phyloP scores from a whole-genome alignment of 129 eudicot species.

The Pseudognaphalium luteoalbum region DNA sequence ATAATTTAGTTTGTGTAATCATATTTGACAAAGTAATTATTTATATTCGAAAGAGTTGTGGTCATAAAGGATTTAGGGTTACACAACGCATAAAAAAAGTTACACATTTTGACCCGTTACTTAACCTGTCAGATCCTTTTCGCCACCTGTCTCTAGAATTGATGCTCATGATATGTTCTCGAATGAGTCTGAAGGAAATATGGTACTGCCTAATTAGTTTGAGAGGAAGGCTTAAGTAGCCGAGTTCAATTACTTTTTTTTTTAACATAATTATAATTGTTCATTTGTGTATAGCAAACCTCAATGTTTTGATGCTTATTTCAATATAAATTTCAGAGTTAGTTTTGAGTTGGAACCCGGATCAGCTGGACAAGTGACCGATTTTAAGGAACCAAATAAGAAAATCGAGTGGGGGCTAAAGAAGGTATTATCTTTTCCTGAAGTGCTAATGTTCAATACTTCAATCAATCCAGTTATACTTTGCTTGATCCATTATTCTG shows the following conservation, averaged over 20 bases:
- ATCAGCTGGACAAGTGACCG: constrained; percentile 80
- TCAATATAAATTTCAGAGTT: constrained; percentile 46
- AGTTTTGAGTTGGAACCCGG: constrained; percentile 94
- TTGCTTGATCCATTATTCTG: not conserved
- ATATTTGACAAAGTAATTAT: not conserved
- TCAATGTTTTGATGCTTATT: not conserved
- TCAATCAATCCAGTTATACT: not conserved
- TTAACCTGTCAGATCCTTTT: not conserved
- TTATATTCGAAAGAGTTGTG: no score
- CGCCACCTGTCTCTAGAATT: not conserved
- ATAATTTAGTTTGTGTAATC: not conserved
- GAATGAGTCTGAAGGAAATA: not conserved
- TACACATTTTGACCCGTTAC: not conserved
- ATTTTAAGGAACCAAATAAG: constrained; percentile 84
- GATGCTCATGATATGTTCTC: not conserved
- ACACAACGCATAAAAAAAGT: no score
- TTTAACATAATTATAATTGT: not conserved
- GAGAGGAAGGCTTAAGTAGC: not conserved
- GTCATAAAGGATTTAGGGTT: not conserved
- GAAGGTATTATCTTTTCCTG: constrained; percentile 52
- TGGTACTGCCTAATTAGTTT: not conserved
- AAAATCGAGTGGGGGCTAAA: constrained; percentile 86
- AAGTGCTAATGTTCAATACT: not conserved
- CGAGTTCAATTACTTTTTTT: not conserved
- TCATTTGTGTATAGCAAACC: not conserved